Conservation (phyloP, 768 basidiomycete genomes). For the Podaxis sp. region DNA sequence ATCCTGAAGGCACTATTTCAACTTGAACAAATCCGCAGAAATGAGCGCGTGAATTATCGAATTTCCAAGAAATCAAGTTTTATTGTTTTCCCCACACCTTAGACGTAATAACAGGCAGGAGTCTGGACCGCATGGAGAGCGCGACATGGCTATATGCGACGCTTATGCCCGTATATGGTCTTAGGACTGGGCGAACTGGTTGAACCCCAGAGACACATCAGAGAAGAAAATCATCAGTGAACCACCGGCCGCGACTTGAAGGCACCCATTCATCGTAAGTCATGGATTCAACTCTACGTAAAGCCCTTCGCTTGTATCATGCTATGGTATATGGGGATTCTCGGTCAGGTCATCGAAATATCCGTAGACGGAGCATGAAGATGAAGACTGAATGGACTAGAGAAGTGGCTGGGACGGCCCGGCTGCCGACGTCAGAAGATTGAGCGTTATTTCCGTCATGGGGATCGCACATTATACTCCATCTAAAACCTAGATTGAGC, state of each 20-base stretch:
- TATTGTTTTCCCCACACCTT: not conserved
- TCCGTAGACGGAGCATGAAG: not conserved
- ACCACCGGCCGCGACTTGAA: not conserved
- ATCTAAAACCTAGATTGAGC: not conserved
- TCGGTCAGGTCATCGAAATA: not conserved
- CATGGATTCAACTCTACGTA: too few relatives aligned
- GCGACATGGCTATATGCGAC: not conserved
- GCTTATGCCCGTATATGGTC: too few relatives aligned
- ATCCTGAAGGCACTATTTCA: not conserved
- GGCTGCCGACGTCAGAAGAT: not conserved
- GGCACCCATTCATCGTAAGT: not conserved
- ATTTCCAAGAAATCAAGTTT: not conserved
- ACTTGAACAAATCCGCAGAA: not conserved
- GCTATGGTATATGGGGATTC: not conserved
- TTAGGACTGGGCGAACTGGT: not conserved
- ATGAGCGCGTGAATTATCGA: not conserved
- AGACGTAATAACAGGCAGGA: not conserved
- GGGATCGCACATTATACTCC: not conserved
- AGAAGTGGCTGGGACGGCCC: not conserved
- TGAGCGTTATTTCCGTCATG: not conserved
- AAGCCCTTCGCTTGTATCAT: too few relatives aligned
- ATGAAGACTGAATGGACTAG: not conserved
- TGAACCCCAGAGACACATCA: not conserved
- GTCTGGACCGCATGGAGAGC: not conserved
- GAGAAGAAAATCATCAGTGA: not conserved